Conservation (phyloP, 371 early-diverging fungal species). For the Pancytospora epiphaga region DNA sequence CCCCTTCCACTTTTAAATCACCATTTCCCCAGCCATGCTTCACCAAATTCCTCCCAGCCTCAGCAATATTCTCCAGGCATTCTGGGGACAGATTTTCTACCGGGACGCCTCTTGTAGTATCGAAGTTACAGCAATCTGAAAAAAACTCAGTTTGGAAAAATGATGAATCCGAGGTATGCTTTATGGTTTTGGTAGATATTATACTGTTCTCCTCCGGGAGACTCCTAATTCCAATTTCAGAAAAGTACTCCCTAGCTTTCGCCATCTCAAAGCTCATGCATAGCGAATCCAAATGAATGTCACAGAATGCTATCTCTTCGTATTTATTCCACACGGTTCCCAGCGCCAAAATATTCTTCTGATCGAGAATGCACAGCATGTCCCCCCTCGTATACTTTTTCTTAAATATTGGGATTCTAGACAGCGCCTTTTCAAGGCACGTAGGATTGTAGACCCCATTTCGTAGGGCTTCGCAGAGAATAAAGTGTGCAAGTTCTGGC, state of each 20-base stretch:
- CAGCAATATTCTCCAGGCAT: no score
- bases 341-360: conserved; percentile 12
- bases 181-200: neutral
- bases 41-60: no score
- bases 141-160: no score
- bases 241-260: neutral
- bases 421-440: conserved; percentile 19
- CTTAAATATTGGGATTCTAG: neutral
- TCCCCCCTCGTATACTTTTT: conserved; percentile 3
- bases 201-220: neutral
- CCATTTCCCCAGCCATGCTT: no score
- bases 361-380: conserved; percentile 19
- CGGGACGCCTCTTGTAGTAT: no score
- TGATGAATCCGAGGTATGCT: neutral
- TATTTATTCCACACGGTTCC: conserved; percentile 44
- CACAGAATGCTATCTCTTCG: neutral
- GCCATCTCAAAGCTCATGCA: neutral
- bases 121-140: no score
- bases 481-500: conserved; percentile 16
- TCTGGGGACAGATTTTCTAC: no score
- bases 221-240: neutral
- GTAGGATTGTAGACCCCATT: conserved; percentile 26
- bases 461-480: conserved; percentile 28
- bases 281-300: neutral
- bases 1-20: no score